Percentiles rank a stretch among this genome's conserved stretches.
phyloP scores from a whole-genome alignment of 176 grass and related monocot species.

The Stipa capillata region DNA sequence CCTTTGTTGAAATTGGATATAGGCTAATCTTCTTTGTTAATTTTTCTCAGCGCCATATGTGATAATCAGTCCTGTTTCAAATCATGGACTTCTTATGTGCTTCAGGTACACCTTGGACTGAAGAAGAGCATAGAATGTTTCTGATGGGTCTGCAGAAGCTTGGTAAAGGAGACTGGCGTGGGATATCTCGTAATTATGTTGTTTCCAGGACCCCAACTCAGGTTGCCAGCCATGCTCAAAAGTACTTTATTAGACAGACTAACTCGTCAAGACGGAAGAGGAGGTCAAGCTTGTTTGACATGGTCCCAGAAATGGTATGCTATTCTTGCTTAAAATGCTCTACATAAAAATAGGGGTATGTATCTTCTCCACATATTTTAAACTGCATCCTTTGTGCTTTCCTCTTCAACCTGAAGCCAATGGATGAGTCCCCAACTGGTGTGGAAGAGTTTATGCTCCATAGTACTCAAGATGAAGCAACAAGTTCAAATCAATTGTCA shows the following conservation, averaged over 20 bases:
- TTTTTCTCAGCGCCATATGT: background rate
- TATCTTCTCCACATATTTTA: background rate
- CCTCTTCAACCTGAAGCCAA: conserved; percentile 31
- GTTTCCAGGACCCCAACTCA: conserved; percentile 84
- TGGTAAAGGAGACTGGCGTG: conserved; percentile 91
- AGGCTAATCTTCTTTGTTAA: background rate
- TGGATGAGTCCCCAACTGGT: conserved; percentile 24
- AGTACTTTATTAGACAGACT: conserved; percentile 83
- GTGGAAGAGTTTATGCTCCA: conserved; percentile 17
- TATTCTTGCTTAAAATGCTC: background rate
- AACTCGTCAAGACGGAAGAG: conserved; percentile 80
- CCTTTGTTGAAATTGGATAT: background rate
- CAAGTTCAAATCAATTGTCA: conserved; percentile 25
- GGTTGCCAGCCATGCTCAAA: conserved; percentile 96
- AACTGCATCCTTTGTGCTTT: background rate
- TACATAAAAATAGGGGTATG: background rate
- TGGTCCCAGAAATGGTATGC: conserved; percentile 67
- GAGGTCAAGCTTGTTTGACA: conserved; percentile 87
- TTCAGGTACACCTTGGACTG: conserved; percentile 91
- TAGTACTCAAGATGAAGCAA: conserved; percentile 33
- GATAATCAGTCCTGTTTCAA: background rate
- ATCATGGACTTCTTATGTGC: background rate
- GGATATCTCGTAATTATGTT: conserved; percentile 79
- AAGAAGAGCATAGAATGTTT: conserved; percentile 91
- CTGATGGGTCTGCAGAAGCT: conserved; percentile 78